Percentiles rank a stretch among this genome's conserved stretches.
These are phyloP conservation scores for Coffea eugenioides DNA, from an alignment of 257 asterid genomes.

Conservation along the genomic window DNA sequence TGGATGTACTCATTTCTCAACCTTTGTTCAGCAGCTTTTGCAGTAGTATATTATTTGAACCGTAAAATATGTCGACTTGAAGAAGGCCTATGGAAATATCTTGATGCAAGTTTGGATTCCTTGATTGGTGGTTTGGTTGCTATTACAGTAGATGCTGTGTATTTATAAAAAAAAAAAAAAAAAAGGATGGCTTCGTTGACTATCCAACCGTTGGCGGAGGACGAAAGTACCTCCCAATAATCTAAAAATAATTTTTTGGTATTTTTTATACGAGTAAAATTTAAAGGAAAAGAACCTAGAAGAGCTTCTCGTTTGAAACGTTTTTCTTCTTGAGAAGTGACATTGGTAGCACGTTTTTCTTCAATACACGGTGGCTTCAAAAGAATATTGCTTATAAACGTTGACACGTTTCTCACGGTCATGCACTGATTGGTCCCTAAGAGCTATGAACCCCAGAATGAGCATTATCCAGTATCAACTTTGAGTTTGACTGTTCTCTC, in stretches of 20 bases:
- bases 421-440: too few relatives aligned
- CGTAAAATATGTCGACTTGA: background rate
- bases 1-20: constrained; percentile 3
- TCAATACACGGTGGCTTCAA: background rate
- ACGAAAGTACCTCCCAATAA: background rate
- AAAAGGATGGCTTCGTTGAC: background rate
- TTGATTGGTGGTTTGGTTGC: background rate
- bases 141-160: background rate
- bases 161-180: background rate
- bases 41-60: too few relatives aligned
- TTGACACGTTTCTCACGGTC: too few relatives aligned
- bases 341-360: too few relatives aligned
- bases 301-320: too few relatives aligned
- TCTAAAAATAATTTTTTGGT: background rate
- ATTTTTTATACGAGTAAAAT: background rate
- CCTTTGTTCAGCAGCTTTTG: too few relatives aligned
- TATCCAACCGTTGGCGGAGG: background rate
- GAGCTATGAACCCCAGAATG: too few relatives aligned
- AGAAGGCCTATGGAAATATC: background rate
- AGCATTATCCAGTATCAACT: too few relatives aligned
- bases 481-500: background rate
- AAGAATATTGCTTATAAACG: background rate
- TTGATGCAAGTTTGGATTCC: background rate
- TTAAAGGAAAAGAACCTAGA: background rate
- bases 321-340: background rate